A percentile compares a stretch with the other conserved stretches of the same genome.
phyloP scores from a whole-genome alignment of 2,329 filamentous ascomycete species.

The Beauveria brongniartii region DNA sequence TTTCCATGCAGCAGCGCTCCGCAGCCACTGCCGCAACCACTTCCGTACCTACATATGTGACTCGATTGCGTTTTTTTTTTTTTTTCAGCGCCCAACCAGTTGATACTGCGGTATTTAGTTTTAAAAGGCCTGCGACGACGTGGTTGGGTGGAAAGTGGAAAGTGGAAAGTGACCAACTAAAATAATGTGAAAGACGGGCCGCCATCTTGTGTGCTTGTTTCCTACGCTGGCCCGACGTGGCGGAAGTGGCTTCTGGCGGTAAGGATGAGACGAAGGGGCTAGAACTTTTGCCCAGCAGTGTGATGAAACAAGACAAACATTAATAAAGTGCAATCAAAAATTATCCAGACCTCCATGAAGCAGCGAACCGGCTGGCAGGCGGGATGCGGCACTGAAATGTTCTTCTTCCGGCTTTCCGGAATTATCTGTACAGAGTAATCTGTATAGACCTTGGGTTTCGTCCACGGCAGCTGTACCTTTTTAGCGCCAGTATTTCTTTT shows the following conservation, averaged over 20 bases:
- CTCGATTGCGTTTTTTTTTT: background rate
- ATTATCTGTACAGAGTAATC: background rate
- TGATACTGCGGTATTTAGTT: background rate
- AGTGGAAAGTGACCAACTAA: too few species aligned
- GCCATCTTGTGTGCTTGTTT: background rate
- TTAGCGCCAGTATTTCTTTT: background rate
- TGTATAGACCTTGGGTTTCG: background rate
- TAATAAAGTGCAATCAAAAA: background rate
- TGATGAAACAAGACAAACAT: background rate
- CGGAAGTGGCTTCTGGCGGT: slow-evolving; percentile 5
- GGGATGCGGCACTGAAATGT: background rate
- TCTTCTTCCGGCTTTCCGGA: background rate
- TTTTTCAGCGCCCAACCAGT: background rate
- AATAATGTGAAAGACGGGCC: background rate
- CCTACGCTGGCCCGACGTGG: background rate
- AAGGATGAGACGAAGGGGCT: background rate
- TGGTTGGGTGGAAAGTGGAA: background rate
- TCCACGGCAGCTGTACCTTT: background rate
- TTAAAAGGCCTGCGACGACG: background rate
- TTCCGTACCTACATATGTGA: slow-evolving; percentile 1
- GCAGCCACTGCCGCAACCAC: background rate
- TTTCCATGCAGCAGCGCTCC: background rate
- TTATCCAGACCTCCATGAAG: background rate
- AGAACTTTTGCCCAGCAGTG: background rate
- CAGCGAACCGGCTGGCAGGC: too few species aligned